Base-by-base conservation (phyloP, 2,329 filamentous ascomycete species). In the Lojkania enalia region DNA sequence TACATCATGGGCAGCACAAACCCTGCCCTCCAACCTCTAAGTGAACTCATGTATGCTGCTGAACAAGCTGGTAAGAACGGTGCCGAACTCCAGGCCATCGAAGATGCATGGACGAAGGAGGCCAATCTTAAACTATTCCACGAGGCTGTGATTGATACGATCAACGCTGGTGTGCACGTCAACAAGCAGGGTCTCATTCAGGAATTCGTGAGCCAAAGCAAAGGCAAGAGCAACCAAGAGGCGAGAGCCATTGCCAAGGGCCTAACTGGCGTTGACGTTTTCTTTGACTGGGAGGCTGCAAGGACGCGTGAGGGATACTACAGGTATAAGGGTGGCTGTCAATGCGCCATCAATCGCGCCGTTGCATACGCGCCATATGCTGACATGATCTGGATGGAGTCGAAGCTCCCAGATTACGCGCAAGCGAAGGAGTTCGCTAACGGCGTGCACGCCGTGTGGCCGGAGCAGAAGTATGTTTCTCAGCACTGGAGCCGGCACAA, bases 311-410 rank as follows among this genome's bases (percentile, higher is more conserved):
- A 99, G 77, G 94, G 94, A 11, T 99, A 86, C 82, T 97, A 96
- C 79, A 81, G 94, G 51, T 86, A 96, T 69, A 81, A 89, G 72
- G 94, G 94, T 49, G 94, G 94, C 48, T 95, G 88, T 64, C 85
- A 90, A 71, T 95, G 88, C 70, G 90, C 91, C 48, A 77, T 97
- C 69, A 95, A 94, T 79, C 84, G 92, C 36, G 92, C 91, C 23
- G 76, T 95, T 46, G 90, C 92, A 4, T 97, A 95, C 67, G 92
- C 89, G 0, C 92, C 94, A 2, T 96, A 95, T 75, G 87, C 87
- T 52, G 92, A 97, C 66, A 84, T 95, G 70, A 95, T 99, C 73
- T 99, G 94, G 94, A 99, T 99, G 94, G 94, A 99, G 82, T 92
- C 87, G 76, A 96, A 96, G 77, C 79, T 96, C 57, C 94, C 94